These are phyloP conservation scores for Acidomyces sp. DNA, from an alignment of 495 filamentous ascomycete species.

Conservation along the genomic window DNA sequence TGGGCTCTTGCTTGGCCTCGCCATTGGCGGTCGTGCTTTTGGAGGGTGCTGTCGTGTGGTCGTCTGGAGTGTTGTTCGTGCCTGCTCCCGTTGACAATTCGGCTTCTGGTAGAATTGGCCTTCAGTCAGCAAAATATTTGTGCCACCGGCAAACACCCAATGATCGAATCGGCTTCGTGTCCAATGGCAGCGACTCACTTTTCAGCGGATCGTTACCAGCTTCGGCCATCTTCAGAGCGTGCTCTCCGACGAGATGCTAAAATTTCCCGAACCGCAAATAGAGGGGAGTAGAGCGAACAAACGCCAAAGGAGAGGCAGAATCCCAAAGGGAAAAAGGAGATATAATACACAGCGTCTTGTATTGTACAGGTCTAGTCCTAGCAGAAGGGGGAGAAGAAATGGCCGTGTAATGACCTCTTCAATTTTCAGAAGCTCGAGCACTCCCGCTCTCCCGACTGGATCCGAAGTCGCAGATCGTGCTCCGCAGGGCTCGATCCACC, in stretches of 20 bases:
- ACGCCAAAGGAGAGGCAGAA: not conserved
- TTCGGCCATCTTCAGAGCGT: constrained; percentile 3
- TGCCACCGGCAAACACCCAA: not conserved
- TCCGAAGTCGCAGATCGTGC: too few relatives aligned
- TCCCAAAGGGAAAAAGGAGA: not conserved
- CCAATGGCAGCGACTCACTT: not conserved
- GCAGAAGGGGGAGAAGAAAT: not conserved
- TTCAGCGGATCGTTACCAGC: not conserved
- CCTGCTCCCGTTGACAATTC: not conserved
- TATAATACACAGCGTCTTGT: constrained; percentile 1
- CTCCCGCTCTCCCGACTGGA: too few relatives aligned
- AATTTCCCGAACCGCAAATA: not conserved
- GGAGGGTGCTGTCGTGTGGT: constrained; percentile 16
- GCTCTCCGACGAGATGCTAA: not conserved
- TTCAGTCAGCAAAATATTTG: not conserved
- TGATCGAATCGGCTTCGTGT: not conserved
- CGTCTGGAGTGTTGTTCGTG: constrained; percentile 1
- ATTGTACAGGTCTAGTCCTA: not conserved
- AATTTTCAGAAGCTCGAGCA: too few relatives aligned
- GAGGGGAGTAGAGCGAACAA: not conserved
- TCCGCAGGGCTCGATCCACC: too few relatives aligned
- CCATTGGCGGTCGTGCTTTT: constrained; percentile 9
- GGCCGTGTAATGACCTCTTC: too few relatives aligned
- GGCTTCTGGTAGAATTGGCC: not conserved
- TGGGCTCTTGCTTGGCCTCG: constrained; percentile 1